Percentiles rank a stretch among this genome's conserved stretches.
Evolutionary conservation across 164 flowering plant genomes (phyloP).

Genomic region (Sextonia rubra): DNA sequence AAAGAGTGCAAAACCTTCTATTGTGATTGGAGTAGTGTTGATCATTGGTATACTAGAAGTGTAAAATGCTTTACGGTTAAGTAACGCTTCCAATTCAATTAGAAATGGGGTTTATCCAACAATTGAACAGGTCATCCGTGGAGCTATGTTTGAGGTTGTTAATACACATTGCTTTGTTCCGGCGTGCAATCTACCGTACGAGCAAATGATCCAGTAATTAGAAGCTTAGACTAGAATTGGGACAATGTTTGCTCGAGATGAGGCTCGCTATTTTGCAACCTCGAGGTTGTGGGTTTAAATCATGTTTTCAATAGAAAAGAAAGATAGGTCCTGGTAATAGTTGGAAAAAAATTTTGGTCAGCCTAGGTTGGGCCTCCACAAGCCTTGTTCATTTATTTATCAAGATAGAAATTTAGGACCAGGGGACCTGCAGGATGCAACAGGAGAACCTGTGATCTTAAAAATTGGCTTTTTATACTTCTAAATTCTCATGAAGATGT

Average conservation of each 20-base stretch:
- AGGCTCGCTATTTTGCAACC: too few species aligned
- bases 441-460: background rate
- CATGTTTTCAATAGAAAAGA: too few species aligned
- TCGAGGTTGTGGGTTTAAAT: too few species aligned
- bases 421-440: background rate
- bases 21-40: background rate
- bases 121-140: background rate
- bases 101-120: background rate
- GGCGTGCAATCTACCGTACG: background rate
- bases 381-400: background rate
- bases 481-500: background rate
- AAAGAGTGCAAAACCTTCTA: too few species aligned
- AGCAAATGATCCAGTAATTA: background rate
- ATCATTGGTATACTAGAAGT: background rate
- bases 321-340: background rate
- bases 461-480: background rate
- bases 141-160: background rate
- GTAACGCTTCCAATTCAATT: background rate
- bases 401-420: background rate
- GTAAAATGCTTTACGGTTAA: background rate
- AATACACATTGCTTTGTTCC: background rate
- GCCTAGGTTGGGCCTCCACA: background rate
- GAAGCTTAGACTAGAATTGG: background rate
- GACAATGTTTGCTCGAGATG: background rate
- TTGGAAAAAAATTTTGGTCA: too few species aligned